Evolutionary conservation across 2,329 filamentous ascomycete genomes (phyloP).

Genomic region (Ceratocystis albifundus): DNA sequence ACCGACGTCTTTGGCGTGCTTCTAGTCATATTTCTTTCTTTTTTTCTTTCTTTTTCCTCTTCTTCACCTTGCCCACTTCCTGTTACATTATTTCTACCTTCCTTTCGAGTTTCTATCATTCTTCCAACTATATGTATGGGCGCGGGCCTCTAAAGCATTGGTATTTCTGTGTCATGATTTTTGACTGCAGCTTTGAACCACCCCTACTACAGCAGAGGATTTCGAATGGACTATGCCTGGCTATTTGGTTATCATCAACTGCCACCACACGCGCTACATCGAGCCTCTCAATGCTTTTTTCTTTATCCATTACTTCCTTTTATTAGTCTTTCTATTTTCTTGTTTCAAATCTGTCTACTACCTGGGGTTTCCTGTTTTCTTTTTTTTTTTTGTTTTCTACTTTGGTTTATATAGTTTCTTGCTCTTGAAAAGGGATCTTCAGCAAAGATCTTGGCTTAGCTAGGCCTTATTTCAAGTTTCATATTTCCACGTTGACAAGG

Average conservation of each 20-base stretch:
- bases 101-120: slow-evolving; percentile 15
- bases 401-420: slow-evolving; percentile 3
- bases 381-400: background rate
- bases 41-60: too few relatives aligned
- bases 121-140: slow-evolving; percentile 12
- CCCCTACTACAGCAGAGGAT: background rate
- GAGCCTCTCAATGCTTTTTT: slow-evolving; percentile 1
- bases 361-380: slow-evolving; percentile 5
- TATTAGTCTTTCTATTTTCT: slow-evolving; percentile 12
- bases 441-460: background rate
- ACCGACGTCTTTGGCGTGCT: slow-evolving; percentile 11
- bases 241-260: slow-evolving; percentile 9
- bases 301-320: slow-evolving; percentile 11
- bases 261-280: background rate
- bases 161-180: background rate
- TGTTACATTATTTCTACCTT: slow-evolving; percentile 17
- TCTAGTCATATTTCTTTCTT: slow-evolving; percentile 16
- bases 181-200: slow-evolving; percentile 1
- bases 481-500: slow-evolving; percentile 1
- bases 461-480: slow-evolving; percentile 9
- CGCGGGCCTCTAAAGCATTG: slow-evolving; percentile 8
- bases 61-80: slow-evolving; percentile 8
- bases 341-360: slow-evolving; percentile 9
- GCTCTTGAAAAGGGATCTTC: slow-evolving; percentile 1
- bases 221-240: too few relatives aligned